Evolutionary conservation across 768 basidiomycete species (phyloP).

Genomic region (Lactarius hengduanensis): DNA sequence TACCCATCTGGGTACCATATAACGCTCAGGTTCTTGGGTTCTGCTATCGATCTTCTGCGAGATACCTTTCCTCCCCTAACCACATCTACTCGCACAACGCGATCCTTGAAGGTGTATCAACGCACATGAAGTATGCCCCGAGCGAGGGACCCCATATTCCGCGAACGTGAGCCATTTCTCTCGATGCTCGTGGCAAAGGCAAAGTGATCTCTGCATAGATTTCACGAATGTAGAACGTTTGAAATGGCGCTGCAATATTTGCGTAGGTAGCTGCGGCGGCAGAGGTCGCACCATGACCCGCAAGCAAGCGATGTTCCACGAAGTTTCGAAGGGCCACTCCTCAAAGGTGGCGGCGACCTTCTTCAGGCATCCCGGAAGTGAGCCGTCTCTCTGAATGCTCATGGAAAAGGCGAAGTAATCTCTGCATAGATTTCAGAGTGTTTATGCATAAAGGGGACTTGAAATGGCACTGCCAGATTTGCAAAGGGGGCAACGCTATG

Average conservation of each 20-base stretch:
- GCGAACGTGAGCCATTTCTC: slow-evolving; percentile 4
- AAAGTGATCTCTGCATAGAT: slow-evolving; percentile 24
- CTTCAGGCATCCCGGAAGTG: slow-evolving; percentile 2
- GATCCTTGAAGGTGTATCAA: neutral
- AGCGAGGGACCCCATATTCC: slow-evolving; percentile 6
- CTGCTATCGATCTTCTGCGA: slow-evolving; percentile 13
- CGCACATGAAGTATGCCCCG: slow-evolving; percentile 24
- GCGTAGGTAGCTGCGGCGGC: slow-evolving; percentile 11
- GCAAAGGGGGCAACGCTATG: slow-evolving; percentile 32
- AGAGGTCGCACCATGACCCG: slow-evolving; percentile 31
- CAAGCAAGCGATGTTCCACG: slow-evolving; percentile 38
- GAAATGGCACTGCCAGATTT: slow-evolving; percentile 38
- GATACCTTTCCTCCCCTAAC: slow-evolving; percentile 10
- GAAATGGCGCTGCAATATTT: slow-evolving; percentile 37
- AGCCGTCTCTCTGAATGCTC: neutral
- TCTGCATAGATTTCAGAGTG: slow-evolving; percentile 29
- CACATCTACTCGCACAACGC: neutral
- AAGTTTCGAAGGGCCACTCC: slow-evolving; percentile 31
- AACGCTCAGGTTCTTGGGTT: slow-evolving; percentile 14
- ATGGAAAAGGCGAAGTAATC: neutral
- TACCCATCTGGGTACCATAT: slow-evolving; percentile 5
- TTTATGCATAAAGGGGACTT: slow-evolving; percentile 20
- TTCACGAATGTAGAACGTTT: slow-evolving; percentile 28
- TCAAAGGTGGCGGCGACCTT: slow-evolving; percentile 18
- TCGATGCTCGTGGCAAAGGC: neutral